Evolutionary conservation across 768 basidiomycete genomes (phyloP).

Genomic region (Amanita thiersii): DNA sequence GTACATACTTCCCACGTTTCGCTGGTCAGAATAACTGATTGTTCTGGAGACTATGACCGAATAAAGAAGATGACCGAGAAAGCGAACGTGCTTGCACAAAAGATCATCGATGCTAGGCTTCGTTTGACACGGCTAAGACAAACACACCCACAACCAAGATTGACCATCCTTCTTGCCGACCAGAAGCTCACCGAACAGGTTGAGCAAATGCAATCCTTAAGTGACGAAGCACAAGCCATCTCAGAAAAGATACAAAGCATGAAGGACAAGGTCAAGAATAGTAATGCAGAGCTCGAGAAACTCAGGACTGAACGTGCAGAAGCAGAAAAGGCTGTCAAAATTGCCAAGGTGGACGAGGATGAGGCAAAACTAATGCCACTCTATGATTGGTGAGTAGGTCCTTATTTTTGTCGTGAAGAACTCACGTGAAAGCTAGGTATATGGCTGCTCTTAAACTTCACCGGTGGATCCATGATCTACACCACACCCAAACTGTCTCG

Average conservation of each 20-base stretch:
- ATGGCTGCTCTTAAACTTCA: slow-evolving; percentile 62
- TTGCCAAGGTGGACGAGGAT: slow-evolving; percentile 49
- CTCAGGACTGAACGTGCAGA: slow-evolving; percentile 56
- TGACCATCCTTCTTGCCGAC: slow-evolving; percentile 71
- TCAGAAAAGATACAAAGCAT: slow-evolving; percentile 42
- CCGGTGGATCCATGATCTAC: slow-evolving; percentile 49
- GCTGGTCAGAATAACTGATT: neutral
- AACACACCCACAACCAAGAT: slow-evolving; percentile 68
- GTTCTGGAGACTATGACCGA: slow-evolving; percentile 41
- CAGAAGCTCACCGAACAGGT: slow-evolving; percentile 69
- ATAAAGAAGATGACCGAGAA: slow-evolving; percentile 44
- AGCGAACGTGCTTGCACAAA: slow-evolving; percentile 54
- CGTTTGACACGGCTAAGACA: slow-evolving; percentile 75
- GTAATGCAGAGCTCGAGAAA: slow-evolving; percentile 46
- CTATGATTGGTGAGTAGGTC: slow-evolving; percentile 57
- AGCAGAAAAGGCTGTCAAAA: slow-evolving; percentile 59
- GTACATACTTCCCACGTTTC: slow-evolving; percentile 19
- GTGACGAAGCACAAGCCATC: slow-evolving; percentile 51
- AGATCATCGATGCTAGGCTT: slow-evolving; percentile 79
- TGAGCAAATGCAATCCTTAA: slow-evolving; percentile 70
- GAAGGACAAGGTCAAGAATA: slow-evolving; percentile 55
- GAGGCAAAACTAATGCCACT: slow-evolving; percentile 56
- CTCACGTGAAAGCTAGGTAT: slow-evolving; percentile 41
- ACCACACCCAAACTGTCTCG: slow-evolving; percentile 49
- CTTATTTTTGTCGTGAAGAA: neutral